Percentiles rank a stretch among this genome's conserved stretches.
These are phyloP conservation scores for Wickerhamiella cacticola DNA, from an alignment of 805 yeast species.

Conservation along the genomic window DNA sequence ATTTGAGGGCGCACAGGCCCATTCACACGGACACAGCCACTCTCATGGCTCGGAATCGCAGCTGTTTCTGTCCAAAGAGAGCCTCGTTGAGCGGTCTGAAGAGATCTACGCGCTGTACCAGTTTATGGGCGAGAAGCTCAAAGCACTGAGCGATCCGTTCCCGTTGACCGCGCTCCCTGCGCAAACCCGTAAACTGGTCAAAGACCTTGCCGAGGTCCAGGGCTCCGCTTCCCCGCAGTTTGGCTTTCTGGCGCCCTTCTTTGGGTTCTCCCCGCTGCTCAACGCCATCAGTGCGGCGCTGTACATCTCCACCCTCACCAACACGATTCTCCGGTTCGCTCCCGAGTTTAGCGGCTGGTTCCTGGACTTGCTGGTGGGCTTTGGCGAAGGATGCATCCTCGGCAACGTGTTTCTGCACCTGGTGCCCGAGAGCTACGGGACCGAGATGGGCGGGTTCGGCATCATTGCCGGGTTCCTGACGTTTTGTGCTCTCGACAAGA, in stretches of 20 bases:
- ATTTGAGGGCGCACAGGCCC: constrained; percentile 4
- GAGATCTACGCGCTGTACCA: neutral
- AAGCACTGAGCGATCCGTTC: constrained; percentile 3
- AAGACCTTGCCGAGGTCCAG: neutral
- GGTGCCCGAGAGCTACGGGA: constrained; percentile 48
- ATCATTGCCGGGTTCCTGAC: constrained; percentile 48
- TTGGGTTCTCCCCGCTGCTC: constrained; percentile 40
- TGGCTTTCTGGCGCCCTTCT: constrained; percentile 32
- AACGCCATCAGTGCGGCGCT: constrained; percentile 55
- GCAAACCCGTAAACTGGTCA: neutral
- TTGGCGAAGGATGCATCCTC: constrained; percentile 64
- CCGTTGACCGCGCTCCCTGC: neutral
- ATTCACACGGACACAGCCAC: constrained; percentile 17
- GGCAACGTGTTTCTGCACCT: constrained; percentile 67
- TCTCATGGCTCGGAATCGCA: constrained; percentile 15
- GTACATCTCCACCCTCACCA: constrained; percentile 55
- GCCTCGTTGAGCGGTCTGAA: constrained; percentile 1
- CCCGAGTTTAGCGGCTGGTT: constrained; percentile 41
- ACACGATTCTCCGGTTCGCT: constrained; percentile 41
- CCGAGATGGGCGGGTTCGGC: constrained; percentile 41
- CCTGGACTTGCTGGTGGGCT: constrained; percentile 46
- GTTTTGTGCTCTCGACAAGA: constrained; percentile 53
- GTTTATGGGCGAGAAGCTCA: neutral
- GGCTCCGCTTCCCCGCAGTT: neutral
- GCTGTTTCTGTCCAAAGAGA: neutral